phyloP scores from a whole-genome alignment of 2,329 filamentous ascomycete genomes.

The Neurospora sp. region DNA sequence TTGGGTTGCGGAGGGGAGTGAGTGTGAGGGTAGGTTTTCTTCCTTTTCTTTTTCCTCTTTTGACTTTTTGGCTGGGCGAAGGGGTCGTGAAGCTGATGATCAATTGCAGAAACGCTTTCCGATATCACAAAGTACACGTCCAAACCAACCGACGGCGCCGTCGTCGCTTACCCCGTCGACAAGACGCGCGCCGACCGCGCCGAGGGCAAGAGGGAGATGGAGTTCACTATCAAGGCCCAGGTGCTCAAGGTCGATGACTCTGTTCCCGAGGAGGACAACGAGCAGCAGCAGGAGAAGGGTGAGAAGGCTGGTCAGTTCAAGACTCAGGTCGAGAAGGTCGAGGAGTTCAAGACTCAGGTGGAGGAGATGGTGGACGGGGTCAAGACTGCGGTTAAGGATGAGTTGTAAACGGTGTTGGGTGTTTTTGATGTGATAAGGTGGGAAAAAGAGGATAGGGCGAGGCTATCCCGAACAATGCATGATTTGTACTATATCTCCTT shows the following conservation, averaged over 20 bases:
- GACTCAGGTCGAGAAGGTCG: background rate
- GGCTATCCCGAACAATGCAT: background rate
- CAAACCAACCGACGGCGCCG: slow-evolving; percentile 17
- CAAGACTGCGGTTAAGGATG: background rate
- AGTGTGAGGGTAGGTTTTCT: slow-evolving; percentile 30
- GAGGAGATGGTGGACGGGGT: background rate
- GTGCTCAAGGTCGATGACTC: slow-evolving; percentile 16
- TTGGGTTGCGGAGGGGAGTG: slow-evolving; percentile 34
- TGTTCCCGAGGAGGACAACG: background rate
- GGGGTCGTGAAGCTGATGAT: background rate
- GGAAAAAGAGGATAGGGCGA: no score
- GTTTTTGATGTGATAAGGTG: background rate
- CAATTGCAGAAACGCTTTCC: slow-evolving; percentile 9
- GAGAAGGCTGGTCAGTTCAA: background rate
- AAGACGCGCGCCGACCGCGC: slow-evolving; percentile 21
- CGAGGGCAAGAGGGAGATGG: slow-evolving; percentile 19
- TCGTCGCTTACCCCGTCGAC: slow-evolving; percentile 21
- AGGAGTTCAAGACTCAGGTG: slow-evolving; percentile 1
- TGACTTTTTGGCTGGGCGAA: no score
- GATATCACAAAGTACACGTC: slow-evolving; percentile 21
- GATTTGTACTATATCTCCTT: background rate
- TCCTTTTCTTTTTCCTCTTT: background rate
- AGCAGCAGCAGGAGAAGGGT: background rate
- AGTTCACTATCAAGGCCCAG: slow-evolving; percentile 27
- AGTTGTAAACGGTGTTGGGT: background rate